A percentile compares a stretch with the other conserved stretches of the same genome.
These are phyloP conservation scores for Populus ilicifolia DNA, from an alignment of 345 rosid genomes.

Conservation along the genomic window DNA sequence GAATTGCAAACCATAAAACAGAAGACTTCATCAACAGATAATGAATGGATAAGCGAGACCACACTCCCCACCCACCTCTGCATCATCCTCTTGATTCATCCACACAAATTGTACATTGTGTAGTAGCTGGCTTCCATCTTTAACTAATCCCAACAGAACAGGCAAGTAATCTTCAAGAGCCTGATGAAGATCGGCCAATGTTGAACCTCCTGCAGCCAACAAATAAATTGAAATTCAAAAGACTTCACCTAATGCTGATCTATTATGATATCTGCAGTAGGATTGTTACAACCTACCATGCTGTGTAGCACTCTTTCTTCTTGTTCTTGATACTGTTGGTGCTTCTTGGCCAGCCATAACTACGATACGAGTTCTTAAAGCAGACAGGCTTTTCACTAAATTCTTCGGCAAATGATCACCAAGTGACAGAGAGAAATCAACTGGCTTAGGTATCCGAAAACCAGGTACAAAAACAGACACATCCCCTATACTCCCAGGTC, in stretches of 20 bases:
- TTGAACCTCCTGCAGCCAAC: conserved; percentile 69
- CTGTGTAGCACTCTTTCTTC: conserved; percentile 89
- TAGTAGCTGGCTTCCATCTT: conserved; percentile 80
- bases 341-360: conserved; percentile 99
- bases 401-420: conserved; percentile 66
- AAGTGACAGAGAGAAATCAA: conserved; percentile 69
- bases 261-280: not conserved
- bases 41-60: not conserved
- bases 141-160: conserved; percentile 78
- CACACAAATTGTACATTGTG: conserved; percentile 79
- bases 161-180: conserved; percentile 98
- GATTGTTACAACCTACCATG: conserved; percentile 56
- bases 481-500: conserved; percentile 86
- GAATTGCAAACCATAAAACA: conserved; percentile 10
- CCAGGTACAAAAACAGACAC: conserved; percentile 89
- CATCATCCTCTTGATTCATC: conserved; percentile 93
- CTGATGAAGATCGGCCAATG: conserved; percentile 89
- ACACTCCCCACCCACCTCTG: conserved; percentile 53
- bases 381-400: conserved; percentile 74
- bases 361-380: conserved; percentile 86
- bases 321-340: conserved; percentile 84
- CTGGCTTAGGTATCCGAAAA: conserved; percentile 85
- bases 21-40: not conserved
- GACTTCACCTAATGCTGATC: conserved; percentile 1
- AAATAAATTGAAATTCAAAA: conserved; percentile 20